Percentiles rank a stretch among this genome's conserved stretches.
Conservation (phyloP, 345 rosid genomes). For the Aethionema arabicum region DNA sequence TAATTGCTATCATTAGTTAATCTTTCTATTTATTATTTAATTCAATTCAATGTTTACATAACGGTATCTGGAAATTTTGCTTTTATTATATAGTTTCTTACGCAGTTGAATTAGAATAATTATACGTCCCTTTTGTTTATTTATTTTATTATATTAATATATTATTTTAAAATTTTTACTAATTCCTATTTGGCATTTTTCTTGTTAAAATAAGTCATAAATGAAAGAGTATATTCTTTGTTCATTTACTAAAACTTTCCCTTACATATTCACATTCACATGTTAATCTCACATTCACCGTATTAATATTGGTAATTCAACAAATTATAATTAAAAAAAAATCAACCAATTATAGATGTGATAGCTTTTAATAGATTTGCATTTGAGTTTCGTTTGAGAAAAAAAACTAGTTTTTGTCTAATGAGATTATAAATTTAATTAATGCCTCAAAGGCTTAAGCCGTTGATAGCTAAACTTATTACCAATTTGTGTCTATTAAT, state of each 20-base stretch:
- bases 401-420: no score
- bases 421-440: no score
- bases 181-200: conserved; percentile 35
- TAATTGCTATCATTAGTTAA: conserved; percentile 34
- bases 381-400: no score
- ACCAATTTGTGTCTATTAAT: no score
- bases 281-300: no score
- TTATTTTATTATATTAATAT: conserved; percentile 22
- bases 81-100: conserved; percentile 37
- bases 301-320: no score
- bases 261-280: conserved; percentile 26
- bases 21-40: conserved; percentile 30
- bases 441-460: no score
- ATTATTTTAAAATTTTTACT: conserved; percentile 25
- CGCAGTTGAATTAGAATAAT: conserved; percentile 42
- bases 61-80: conserved; percentile 35
- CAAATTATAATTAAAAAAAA: no score
- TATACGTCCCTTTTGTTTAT: conserved; percentile 35
- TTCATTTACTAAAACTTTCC: conserved; percentile 36
- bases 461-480: no score
- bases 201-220: conserved; percentile 26
- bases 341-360: no score
- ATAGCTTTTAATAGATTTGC: no score
- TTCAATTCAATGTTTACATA: conserved; percentile 27
- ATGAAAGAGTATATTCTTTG: conserved; percentile 38